Conservation (phyloP, 2,329 filamentous ascomycete species). For the Xylariaceae sp. region DNA sequence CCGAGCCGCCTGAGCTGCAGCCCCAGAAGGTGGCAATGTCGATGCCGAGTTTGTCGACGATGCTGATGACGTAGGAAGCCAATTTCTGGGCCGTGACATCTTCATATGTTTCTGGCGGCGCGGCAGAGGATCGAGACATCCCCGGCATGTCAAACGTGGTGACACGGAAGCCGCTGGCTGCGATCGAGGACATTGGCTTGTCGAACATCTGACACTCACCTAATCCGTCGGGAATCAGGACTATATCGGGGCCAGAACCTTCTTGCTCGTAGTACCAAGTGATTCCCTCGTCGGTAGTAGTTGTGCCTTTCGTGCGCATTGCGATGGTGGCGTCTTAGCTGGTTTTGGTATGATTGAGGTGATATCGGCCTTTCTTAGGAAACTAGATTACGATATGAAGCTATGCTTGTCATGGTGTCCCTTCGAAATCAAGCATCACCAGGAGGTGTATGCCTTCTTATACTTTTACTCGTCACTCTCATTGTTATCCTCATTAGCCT, state of each 20-base stretch:
- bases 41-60: slow-evolving; percentile 26
- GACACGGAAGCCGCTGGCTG: slow-evolving; percentile 22
- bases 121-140: slow-evolving; percentile 23
- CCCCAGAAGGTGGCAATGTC: slow-evolving; percentile 28
- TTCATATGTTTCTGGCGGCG: slow-evolving; percentile 22
- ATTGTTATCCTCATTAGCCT: neutral
- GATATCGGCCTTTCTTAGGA: too few relatives aligned
- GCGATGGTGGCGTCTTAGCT: neutral
- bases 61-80: slow-evolving; percentile 26
- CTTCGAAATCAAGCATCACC: neutral
- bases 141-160: slow-evolving; percentile 32
- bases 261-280: slow-evolving; percentile 32
- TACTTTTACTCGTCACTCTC: neutral
- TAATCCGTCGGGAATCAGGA: slow-evolving; percentile 27
- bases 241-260: slow-evolving; percentile 26
- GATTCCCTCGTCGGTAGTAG: slow-evolving; percentile 25
- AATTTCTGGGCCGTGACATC: slow-evolving; percentile 26
- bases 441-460: neutral
- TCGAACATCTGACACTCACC: slow-evolving; percentile 31
- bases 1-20: slow-evolving; percentile 27
- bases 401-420: neutral
- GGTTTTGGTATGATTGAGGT: neutral
- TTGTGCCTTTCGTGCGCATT: slow-evolving; percentile 26
- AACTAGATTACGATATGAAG: neutral
- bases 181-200: slow-evolving; percentile 21